Conservation (phyloP, 306 rosid species). For the Carpinus viminea region DNA sequence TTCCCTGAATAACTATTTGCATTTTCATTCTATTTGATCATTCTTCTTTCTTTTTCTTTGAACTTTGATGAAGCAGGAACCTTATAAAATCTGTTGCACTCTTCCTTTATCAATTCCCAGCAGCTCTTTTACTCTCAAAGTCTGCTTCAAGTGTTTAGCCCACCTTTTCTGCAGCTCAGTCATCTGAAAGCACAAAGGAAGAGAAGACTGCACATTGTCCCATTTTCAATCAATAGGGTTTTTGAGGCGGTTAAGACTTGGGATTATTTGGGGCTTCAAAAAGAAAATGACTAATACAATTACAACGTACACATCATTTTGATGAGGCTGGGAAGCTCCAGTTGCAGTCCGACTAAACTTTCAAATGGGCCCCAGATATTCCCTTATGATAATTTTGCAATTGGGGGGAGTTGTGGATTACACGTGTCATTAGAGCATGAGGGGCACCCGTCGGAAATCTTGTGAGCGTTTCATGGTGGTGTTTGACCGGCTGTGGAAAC, state of each 20-base stretch:
- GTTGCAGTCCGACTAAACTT: conserved; percentile 2
- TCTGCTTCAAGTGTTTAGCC: conserved; percentile 31
- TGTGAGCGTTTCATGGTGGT: not conserved
- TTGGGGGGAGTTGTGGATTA: not conserved
- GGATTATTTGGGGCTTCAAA: not conserved
- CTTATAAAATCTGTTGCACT: conserved; percentile 25
- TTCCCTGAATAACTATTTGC: not conserved
- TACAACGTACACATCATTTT: not conserved
- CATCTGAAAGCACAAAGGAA: no score
- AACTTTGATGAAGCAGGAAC: conserved; percentile 36
- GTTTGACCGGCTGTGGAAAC: not conserved
- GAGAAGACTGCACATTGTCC: no score
- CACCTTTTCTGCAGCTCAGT: not conserved
- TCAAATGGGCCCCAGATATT: not conserved
- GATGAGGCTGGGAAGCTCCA: not conserved
- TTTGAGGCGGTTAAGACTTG: not conserved
- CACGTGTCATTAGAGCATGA: not conserved
- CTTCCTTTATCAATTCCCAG: conserved; percentile 33
- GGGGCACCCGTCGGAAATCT: not conserved
- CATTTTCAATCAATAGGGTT: not conserved
- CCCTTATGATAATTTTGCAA: conserved; percentile 16
- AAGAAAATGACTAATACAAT: not conserved
- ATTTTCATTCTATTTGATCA: not conserved
- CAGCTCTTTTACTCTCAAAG: conserved; percentile 20
- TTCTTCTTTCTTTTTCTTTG: conserved; percentile 20